A percentile compares a stretch with the other conserved stretches of the same genome.
These are phyloP conservation scores for Penicillium sp. DNA, from an alignment of 2,329 filamentous ascomycete species.

Conservation along the genomic window DNA sequence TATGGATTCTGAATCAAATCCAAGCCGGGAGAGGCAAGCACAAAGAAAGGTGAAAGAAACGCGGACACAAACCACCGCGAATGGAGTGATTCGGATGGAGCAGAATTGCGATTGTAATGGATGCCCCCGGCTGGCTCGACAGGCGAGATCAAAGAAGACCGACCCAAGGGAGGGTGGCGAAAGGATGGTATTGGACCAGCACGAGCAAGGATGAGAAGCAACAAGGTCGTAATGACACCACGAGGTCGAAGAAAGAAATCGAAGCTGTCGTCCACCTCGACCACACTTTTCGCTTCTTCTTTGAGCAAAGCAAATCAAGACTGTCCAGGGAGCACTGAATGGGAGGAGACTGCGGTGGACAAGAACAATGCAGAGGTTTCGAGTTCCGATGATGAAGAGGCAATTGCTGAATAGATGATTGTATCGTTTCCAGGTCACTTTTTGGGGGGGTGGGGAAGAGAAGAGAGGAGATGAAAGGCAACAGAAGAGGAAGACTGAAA, in stretches of 20 bases:
- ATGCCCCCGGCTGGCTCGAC: too few relatives aligned
- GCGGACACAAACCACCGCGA: neutral
- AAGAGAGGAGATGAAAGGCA: neutral
- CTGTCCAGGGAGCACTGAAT: too few relatives aligned
- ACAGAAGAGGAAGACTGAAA: neutral
- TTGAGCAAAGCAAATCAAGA: too few relatives aligned
- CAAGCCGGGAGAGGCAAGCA: neutral
- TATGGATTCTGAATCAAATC: neutral
- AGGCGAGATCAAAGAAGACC: neutral
- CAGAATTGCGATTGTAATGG: too few relatives aligned
- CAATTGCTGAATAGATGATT: constrained; percentile 2
- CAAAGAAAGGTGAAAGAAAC: constrained; percentile 6
- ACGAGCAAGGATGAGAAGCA: constrained; percentile 6
- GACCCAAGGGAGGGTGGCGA: neutral
- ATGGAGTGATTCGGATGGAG: too few relatives aligned
- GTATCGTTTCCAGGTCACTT: constrained; percentile 9
- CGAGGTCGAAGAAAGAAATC: constrained; percentile 10
- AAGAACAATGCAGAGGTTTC: too few relatives aligned
- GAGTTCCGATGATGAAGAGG: too few relatives aligned
- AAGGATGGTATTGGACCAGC: constrained; percentile 3
- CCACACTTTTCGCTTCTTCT: too few relatives aligned
- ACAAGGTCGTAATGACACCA: neutral
- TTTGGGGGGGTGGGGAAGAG: constrained; percentile 2
- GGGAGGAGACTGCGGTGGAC: too few relatives aligned
- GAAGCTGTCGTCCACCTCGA: neutral